These are phyloP conservation scores for Aegilops speltoides DNA, from an alignment of 176 grass and related monocot genomes.

Conservation along the genomic window DNA sequence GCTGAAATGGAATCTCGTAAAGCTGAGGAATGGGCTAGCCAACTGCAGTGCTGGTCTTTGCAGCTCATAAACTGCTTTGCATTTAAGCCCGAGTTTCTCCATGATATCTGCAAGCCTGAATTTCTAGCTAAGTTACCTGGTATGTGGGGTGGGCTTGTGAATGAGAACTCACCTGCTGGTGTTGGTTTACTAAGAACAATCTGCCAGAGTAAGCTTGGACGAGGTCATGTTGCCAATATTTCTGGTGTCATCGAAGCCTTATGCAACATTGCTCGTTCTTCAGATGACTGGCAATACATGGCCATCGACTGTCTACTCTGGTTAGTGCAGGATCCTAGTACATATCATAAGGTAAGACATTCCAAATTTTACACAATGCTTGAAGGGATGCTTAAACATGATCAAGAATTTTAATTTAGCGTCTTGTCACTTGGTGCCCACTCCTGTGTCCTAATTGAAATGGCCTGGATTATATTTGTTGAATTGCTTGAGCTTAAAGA, in stretches of 20 bases:
- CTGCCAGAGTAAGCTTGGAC: conserved; percentile 85
- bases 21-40: conserved; percentile 99
- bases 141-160: conserved; percentile 99
- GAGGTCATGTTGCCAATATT: conserved; percentile 76
- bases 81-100: conserved; percentile 92
- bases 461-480: neutral
- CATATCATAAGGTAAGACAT: conserved; percentile 80
- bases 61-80: conserved; percentile 99
- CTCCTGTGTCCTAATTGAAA: neutral
- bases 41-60: conserved; percentile 98
- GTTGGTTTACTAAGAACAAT: conserved; percentile 93
- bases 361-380: neutral
- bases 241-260: conserved; percentile 72
- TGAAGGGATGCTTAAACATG: neutral
- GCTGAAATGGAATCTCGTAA: conserved; percentile 97
- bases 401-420: neutral
- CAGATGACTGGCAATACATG: conserved; percentile 99
- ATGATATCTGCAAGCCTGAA: conserved; percentile 88
- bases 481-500: conserved; percentile 21
- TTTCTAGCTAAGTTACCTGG: conserved; percentile 90
- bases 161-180: conserved; percentile 97
- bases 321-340: conserved; percentile 83
- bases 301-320: conserved; percentile 98
- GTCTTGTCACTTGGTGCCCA: neutral
- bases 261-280: conserved; percentile 96